Evolutionary conservation across 1,139 yeast genomes (phyloP).

Genomic region (Dujonia santamariae): DNA sequence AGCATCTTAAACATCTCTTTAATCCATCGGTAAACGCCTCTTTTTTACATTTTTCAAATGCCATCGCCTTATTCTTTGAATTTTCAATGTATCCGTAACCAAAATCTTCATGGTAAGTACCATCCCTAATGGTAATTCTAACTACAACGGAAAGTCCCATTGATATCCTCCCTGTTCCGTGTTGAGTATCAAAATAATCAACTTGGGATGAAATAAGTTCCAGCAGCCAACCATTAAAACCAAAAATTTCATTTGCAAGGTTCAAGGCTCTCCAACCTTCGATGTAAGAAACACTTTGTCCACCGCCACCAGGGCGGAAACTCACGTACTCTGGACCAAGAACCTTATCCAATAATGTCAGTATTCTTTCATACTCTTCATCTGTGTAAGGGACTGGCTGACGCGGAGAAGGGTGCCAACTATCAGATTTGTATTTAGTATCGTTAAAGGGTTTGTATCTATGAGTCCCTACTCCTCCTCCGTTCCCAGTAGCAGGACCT

Average conservation of each 20-base stretch:
- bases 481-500: too few species aligned
- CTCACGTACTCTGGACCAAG: constrained; percentile 92
- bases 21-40: constrained; percentile 82
- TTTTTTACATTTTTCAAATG: constrained; percentile 77
- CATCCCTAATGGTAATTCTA: constrained; percentile 68
- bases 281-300: constrained; percentile 62
- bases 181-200: constrained; percentile 67
- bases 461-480: too few species aligned
- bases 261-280: constrained; percentile 83
- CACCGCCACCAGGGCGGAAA: constrained; percentile 76
- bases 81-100: constrained; percentile 81
- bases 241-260: constrained; percentile 76
- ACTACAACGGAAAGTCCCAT: constrained; percentile 72
- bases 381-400: constrained; percentile 31
- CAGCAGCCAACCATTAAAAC: constrained; percentile 79
- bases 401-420: constrained; percentile 7
- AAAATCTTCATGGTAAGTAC: constrained; percentile 75
- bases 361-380: constrained; percentile 41
- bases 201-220: constrained; percentile 63
- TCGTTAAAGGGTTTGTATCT: constrained; percentile 6
- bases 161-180: constrained; percentile 49
- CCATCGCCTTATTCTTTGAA: constrained; percentile 65
- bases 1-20: constrained; percentile 72
- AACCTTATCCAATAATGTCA: constrained; percentile 50
- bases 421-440: constrained; percentile 7